phyloP scores from a whole-genome alignment of 2,329 filamentous ascomycete genomes.

The Didymella lethalis region DNA sequence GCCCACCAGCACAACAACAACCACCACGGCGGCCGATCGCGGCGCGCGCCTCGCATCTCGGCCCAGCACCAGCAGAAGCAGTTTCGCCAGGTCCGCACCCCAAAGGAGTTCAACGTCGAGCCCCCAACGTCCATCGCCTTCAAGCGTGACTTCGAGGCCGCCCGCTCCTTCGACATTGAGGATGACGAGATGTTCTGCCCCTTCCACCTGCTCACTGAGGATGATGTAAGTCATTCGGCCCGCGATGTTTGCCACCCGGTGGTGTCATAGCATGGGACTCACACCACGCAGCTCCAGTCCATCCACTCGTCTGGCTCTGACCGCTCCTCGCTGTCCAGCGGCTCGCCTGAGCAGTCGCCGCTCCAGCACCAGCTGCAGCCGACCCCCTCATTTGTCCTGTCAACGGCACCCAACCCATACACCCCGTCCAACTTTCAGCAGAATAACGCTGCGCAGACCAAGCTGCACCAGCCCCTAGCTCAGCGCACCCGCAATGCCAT shows the following conservation, averaged over 20 bases:
- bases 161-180: slow-evolving; percentile 91
- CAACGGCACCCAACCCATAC: slow-evolving; percentile 64
- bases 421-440: slow-evolving; percentile 69
- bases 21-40: slow-evolving; percentile 79
- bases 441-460: slow-evolving; percentile 66
- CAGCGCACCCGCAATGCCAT: slow-evolving; percentile 93
- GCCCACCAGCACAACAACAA: slow-evolving; percentile 67
- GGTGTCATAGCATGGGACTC: slow-evolving; percentile 42
- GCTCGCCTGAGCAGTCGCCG: slow-evolving; percentile 90
- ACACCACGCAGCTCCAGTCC: slow-evolving; percentile 74
- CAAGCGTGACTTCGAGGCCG: slow-evolving; percentile 87
- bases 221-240: slow-evolving; percentile 71
- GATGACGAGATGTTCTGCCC: slow-evolving; percentile 97
- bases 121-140: slow-evolving; percentile 78
- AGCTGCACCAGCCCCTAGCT: slow-evolving; percentile 89
- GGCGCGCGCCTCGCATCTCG: slow-evolving; percentile 81
- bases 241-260: slow-evolving; percentile 35
- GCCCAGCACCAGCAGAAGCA: slow-evolving; percentile 88
- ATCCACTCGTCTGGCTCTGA: slow-evolving; percentile 91
- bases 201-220: slow-evolving; percentile 83
- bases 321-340: slow-evolving; percentile 92
- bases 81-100: slow-evolving; percentile 82
- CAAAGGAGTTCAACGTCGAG: slow-evolving; percentile 81
- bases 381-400: slow-evolving; percentile 76
- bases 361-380: slow-evolving; percentile 81